phyloP scores from a whole-genome alignment of 768 basidiomycete genomes.

The Boletus pseudo-olivaceus region DNA sequence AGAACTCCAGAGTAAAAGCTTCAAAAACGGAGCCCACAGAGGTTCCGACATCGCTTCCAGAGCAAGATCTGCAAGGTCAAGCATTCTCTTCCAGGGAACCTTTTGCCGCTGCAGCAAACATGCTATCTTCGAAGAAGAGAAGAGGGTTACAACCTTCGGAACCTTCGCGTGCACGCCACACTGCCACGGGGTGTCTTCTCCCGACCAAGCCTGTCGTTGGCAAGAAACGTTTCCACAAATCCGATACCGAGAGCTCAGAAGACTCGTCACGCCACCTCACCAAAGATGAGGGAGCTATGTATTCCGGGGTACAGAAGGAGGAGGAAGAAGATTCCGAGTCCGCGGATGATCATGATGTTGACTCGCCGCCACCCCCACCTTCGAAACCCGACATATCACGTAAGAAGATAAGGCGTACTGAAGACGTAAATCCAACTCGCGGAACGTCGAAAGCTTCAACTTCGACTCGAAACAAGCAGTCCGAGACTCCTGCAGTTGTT shows the following conservation, averaged over 20 bases:
- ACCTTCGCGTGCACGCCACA: slow-evolving; percentile 3
- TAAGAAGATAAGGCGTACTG: slow-evolving; percentile 49
- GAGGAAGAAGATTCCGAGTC: slow-evolving; percentile 41
- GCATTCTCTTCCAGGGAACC: slow-evolving; percentile 5
- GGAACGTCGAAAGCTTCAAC: slow-evolving; percentile 23
- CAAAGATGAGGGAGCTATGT: slow-evolving; percentile 28
- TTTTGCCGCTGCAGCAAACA: slow-evolving; percentile 2
- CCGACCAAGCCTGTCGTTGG: slow-evolving; percentile 8
- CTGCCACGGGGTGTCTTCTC: slow-evolving; percentile 1
- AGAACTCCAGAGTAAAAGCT: slow-evolving; percentile 5
- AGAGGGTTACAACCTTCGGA: not conserved
- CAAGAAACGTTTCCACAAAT: slow-evolving; percentile 21
- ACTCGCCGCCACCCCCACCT: slow-evolving; percentile 30
- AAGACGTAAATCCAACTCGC: slow-evolving; percentile 24
- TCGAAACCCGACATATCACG: slow-evolving; percentile 21
- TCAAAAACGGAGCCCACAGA: slow-evolving; percentile 31
- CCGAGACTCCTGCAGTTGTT: slow-evolving; percentile 26
- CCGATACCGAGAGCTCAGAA: slow-evolving; percentile 26
- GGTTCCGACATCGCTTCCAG: slow-evolving; percentile 60
- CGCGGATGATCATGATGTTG: slow-evolving; percentile 38
- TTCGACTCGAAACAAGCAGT: slow-evolving; percentile 26
- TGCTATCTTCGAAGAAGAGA: slow-evolving; percentile 6
- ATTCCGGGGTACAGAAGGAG: slow-evolving; percentile 23
- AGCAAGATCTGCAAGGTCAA: slow-evolving; percentile 40
- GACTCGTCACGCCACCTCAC: slow-evolving; percentile 12